Evolutionary conservation across 176 grass and related monocot genomes (phyloP).

Genomic region (Triticum monococcum): DNA sequence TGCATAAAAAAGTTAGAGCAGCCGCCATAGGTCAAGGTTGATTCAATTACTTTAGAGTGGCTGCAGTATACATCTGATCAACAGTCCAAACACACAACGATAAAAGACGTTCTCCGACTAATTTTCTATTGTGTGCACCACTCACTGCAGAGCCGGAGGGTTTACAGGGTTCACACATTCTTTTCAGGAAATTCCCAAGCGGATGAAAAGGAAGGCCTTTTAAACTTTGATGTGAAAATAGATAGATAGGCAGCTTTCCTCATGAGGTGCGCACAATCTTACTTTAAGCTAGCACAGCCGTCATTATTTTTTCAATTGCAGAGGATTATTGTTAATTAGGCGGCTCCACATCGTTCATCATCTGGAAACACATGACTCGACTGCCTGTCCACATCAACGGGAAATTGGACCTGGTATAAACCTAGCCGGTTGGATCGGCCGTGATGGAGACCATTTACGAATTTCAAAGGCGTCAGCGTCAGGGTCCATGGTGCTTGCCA

Average conservation of each 20-base stretch:
- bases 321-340: not conserved
- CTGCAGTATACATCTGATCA: too few relatives aligned
- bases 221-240: not conserved
- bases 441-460: slow-evolving; percentile 28
- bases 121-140: too few relatives aligned
- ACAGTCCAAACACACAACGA: too few relatives aligned
- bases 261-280: not conserved
- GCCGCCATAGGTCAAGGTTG: too few relatives aligned
- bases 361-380: slow-evolving; percentile 29
- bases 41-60: too few relatives aligned
- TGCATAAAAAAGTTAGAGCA: too few relatives aligned
- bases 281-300: not conserved
- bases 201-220: not conserved
- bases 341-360: not conserved
- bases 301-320: not conserved
- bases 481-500: too few relatives aligned
- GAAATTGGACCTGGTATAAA: slow-evolving; percentile 19
- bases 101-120: too few relatives aligned
- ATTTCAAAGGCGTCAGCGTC: not conserved
- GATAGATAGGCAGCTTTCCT: not conserved
- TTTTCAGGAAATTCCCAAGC: too few relatives aligned
- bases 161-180: too few relatives aligned
- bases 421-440: not conserved
- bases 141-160: too few relatives aligned
- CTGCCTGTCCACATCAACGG: slow-evolving; percentile 20